Evolutionary conservation across 495 filamentous ascomycete species (phyloP), one percentile per base, ranked within the genome.

Genomic region (Xylaria longipes): DNA sequence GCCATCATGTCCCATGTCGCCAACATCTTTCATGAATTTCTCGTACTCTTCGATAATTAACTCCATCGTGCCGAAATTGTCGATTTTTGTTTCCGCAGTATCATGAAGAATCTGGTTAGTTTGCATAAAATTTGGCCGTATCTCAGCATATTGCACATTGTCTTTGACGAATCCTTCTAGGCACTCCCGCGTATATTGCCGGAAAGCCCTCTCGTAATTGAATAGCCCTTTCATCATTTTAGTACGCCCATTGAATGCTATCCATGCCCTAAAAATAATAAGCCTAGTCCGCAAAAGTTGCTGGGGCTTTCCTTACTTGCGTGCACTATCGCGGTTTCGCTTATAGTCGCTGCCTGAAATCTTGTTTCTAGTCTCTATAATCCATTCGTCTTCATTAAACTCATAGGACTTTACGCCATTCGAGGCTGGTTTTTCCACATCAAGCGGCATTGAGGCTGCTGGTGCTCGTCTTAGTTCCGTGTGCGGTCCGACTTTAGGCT

Each of bases 171-270:
- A 89, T 70, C 87, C 84, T 63, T 84, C 73, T 14, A 89, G 74
- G 73, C 82, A 85, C 15, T 73, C 75, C 8, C 70, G 75, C 0
- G 84, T 88, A 71, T 89, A 89, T 60, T 70, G 73, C 27, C 76
- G 76, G 70, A 86, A 88, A 0, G 86, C 87, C 1, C 78, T 83
- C 74, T 83, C 81, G 60, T 89, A 89, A 65, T 86, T 87, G 78
- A 88, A 88, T n/a, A 89, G 74, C 0, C 87, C 87, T 69, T 89
- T 89, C 86, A 89, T 87, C 85, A 89, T 87, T 66, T 85, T 84
- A 31, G 87, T 89, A 5, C 86, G 81, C 39, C 80, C 79, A 71
- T 87, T 86, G 71, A 89, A 89, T 65, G 82, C 83, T 48, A 86
- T 80, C 87, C 87, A 89, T 52, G 86, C 85, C 2, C 86, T 88